These are phyloP conservation scores for Fusarium nematophilum DNA, from an alignment of 2,329 filamentous ascomycete genomes.

Conservation along the genomic window DNA sequence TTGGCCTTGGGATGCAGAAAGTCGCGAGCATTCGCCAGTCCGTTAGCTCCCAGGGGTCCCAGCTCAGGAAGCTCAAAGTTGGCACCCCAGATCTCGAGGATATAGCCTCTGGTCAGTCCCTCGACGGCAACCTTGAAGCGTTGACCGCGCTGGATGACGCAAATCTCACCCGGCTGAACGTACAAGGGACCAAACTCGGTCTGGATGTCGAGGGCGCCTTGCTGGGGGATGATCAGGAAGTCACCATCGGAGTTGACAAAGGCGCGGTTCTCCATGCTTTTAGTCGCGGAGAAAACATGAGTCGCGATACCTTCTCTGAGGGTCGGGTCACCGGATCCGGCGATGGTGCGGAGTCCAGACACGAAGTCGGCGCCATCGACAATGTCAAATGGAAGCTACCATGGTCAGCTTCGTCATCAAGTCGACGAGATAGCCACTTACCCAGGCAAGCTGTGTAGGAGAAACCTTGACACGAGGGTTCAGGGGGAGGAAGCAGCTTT, in stretches of 20 bases:
- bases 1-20: slow-evolving; percentile 71
- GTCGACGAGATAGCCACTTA: not conserved
- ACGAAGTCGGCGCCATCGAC: slow-evolving; percentile 45
- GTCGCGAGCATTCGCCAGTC: slow-evolving; percentile 73
- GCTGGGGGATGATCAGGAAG: slow-evolving; percentile 73
- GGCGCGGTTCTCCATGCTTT: slow-evolving; percentile 58
- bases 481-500: slow-evolving; percentile 40
- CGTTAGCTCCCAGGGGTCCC: slow-evolving; percentile 73
- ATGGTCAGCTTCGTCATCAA: not conserved
- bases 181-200: slow-evolving; percentile 74
- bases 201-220: slow-evolving; percentile 73
- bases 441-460: slow-evolving; percentile 42
- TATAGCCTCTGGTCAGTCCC: slow-evolving; percentile 72
- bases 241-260: slow-evolving; percentile 73
- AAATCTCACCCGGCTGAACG: slow-evolving; percentile 75
- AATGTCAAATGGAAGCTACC: slow-evolving; percentile 52
- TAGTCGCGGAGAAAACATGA: slow-evolving; percentile 60
- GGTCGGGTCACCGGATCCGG: slow-evolving; percentile 61
- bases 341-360: slow-evolving; percentile 59
- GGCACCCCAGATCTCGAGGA: slow-evolving; percentile 73
- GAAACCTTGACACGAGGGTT: slow-evolving; percentile 39
- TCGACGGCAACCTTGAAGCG: slow-evolving; percentile 55
- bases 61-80: slow-evolving; percentile 75
- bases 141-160: slow-evolving; percentile 74
- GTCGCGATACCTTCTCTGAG: slow-evolving; percentile 61